Evolutionary conservation across 1,139 yeast species (phyloP), one percentile per base, ranked within the genome.

Genomic region (Pichia sp.): DNA sequence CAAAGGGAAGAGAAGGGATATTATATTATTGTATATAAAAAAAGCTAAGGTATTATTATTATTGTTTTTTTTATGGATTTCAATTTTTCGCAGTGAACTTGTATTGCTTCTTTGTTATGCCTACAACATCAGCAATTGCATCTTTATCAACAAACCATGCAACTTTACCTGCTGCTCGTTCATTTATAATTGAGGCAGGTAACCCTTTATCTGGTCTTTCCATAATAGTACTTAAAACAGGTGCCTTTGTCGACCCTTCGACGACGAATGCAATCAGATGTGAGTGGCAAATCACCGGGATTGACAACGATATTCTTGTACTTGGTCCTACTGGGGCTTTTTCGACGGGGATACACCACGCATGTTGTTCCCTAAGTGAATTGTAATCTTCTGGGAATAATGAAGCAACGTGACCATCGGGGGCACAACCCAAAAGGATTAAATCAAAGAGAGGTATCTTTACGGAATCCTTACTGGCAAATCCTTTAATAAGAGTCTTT

Each of bases 71-170:
- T 16, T 16, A 16, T 16, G 23, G 23, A 16, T 16, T 16, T 16
- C 33, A 8, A 31, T 31, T 31, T 8, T 31, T 27, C 23, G 52
- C 49, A 16, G 51, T 49, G 41, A 69, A 77, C 65, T 83, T 84
- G 66, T 84, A 84, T 64, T 81, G 80, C 66, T 81, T 83, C 69
- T 82, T 83, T 29, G 86, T 81, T 44, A 83, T 76, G 6, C 62
- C 61, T 60, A 78, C 79, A 49, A 85, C 83, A 56, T 90, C 97
- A 48, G 81, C 79, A 56, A 92, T 75, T 6, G 98, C 97, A 56
- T 85, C 97, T 58, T 87, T 87, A 65, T 92, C 98, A 40, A 92
- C 97, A 69, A 92, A 92, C 98, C 98, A 92, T 23, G 92, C 79
- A 8, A 92, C 96, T 66, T 85, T 85, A 33, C 97, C 97, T 2